Conservation (phyloP, 768 basidiomycete genomes). For the Arthromyces matolae region DNA sequence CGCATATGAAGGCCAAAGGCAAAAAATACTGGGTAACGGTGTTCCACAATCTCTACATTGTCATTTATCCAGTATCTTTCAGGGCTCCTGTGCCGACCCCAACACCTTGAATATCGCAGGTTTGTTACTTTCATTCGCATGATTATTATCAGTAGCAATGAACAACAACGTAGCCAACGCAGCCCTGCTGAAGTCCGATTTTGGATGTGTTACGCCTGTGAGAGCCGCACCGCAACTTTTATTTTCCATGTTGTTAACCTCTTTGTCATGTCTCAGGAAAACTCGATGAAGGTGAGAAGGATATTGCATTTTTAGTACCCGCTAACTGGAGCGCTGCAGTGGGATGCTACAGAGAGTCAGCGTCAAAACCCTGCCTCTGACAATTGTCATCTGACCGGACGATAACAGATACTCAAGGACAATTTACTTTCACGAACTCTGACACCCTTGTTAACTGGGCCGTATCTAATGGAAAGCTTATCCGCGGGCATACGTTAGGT, state of each 20-base stretch:
- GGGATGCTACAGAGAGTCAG: constrained; percentile 36
- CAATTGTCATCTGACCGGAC: neutral
- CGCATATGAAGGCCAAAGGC: constrained; percentile 22
- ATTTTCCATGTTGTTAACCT: neutral
- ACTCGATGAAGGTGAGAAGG: constrained; percentile 34
- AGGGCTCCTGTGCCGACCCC: constrained; percentile 30
- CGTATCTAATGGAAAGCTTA: constrained; percentile 34
- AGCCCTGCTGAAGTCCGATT: constrained; percentile 30
- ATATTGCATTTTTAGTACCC: neutral
- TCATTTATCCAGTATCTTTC: neutral
- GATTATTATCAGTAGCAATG: neutral
- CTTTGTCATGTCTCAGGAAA: constrained; percentile 24
- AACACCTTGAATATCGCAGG: constrained; percentile 29
- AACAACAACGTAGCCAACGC: constrained; percentile 24
- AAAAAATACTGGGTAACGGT: constrained; percentile 26
- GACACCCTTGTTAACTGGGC: constrained; percentile 43
- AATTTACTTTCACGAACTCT: constrained; percentile 28
- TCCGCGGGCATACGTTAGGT: constrained; percentile 41
- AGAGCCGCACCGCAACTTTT: constrained; percentile 2
- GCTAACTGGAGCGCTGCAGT: constrained; percentile 16
- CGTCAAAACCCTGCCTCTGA: neutral
- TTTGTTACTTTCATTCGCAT: constrained; percentile 6
- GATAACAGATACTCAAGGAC: constrained; percentile 21
- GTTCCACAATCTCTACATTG: neutral
- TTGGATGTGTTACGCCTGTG: constrained; percentile 36